These are phyloP conservation scores for Coniella vitis DNA, from an alignment of 2,329 filamentous ascomycete species.

Conservation along the genomic window DNA sequence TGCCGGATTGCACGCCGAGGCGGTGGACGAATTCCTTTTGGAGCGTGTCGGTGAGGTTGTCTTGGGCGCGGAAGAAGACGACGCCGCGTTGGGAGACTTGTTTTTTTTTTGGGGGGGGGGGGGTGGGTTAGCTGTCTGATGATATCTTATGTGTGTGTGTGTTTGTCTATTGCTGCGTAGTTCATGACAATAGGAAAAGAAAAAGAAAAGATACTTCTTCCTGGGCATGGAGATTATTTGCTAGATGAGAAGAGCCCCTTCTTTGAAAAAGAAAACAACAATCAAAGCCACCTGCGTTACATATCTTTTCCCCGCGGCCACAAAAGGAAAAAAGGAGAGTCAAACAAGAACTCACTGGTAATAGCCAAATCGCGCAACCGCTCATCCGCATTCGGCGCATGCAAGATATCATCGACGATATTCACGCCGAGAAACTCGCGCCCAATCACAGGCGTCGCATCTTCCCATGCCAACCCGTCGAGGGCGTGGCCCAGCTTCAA, in stretches of 20 bases:
- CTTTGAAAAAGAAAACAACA: no score
- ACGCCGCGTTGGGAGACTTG: conserved; percentile 43
- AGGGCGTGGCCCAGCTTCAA: conserved; percentile 9
- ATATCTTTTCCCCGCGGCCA: no score
- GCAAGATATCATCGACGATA: conserved; percentile 14
- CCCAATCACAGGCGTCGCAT: conserved; percentile 13
- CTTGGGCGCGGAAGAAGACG: conserved; percentile 42
- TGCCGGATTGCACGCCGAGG: conserved; percentile 42
- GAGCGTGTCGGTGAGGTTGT: conserved; percentile 35
- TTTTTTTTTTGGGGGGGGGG: no score
- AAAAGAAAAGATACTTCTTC: no score
- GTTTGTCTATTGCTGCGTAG: no score
- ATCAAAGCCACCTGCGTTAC: no score
- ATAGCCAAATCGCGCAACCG: conserved; percentile 13
- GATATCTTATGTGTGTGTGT: no score
- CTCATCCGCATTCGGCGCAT: conserved; percentile 8
- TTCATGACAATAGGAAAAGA: no score
- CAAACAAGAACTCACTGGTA: no score
- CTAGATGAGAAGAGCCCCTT: no score
- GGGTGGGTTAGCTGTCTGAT: background rate
- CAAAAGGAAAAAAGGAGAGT: background rate
- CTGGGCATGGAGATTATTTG: no score
- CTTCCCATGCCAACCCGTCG: conserved; percentile 10
- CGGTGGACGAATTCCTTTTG: conserved; percentile 40
- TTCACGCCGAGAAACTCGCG: conserved; percentile 14